phyloP scores from a whole-genome alignment of 306 rosid genomes.

The Gastrolobium bilobum region DNA sequence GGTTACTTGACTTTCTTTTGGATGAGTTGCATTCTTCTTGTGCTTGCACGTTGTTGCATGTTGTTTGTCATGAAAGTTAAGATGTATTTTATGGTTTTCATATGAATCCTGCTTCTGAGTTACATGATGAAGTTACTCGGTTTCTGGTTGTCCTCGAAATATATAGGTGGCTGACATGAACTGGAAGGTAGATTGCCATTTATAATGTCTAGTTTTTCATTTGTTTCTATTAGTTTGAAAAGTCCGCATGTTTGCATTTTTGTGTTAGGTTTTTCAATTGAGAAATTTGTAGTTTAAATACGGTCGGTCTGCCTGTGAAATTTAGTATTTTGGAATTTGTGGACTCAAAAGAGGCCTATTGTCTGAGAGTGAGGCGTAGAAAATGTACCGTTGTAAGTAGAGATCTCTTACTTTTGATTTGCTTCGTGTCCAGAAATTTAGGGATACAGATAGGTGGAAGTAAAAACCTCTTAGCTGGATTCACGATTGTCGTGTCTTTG shows the following conservation, averaged over 20 bases:
- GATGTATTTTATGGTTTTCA: neutral
- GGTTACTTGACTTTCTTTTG: neutral
- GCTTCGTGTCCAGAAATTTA: too few species aligned
- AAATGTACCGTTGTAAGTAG: neutral
- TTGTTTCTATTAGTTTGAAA: neutral
- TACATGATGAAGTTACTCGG: neutral
- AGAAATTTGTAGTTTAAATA: neutral
- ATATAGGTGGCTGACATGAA: slow-evolving; percentile 3
- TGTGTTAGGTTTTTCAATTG: too few species aligned
- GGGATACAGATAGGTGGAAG: neutral
- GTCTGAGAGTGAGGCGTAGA: neutral
- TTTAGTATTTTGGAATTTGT: neutral
- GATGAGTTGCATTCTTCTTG: neutral
- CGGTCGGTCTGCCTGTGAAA: neutral
- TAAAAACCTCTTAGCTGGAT: neutral
- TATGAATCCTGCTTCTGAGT: neutral
- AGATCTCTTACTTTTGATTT: too few species aligned
- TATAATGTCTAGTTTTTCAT: neutral
- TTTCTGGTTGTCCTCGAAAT: slow-evolving; percentile 27
- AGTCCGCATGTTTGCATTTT: neutral
- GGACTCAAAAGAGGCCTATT: neutral
- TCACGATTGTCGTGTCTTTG: neutral
- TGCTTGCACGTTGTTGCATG: neutral
- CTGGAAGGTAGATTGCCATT: slow-evolving; percentile 21
- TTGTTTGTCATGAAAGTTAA: neutral